Percentiles rank a stretch among this genome's conserved stretches.
phyloP scores from a whole-genome alignment of 768 basidiomycete species.

The Agaricus blazei region DNA sequence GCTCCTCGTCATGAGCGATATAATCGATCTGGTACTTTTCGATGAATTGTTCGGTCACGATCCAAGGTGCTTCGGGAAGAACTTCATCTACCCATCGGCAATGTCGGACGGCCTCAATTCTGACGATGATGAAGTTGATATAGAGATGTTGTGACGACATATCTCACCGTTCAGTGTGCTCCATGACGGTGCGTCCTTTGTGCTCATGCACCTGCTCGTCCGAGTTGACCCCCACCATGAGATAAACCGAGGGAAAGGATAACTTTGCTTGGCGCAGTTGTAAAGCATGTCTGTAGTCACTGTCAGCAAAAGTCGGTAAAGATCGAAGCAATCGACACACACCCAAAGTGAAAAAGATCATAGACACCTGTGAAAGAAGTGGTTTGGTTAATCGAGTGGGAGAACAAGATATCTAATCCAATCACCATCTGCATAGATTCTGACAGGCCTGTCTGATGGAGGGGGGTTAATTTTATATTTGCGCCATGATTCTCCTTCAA shows the following conservation, averaged over 20 bases:
- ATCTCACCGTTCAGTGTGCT: slow-evolving; percentile 74
- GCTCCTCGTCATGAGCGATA: slow-evolving; percentile 92
- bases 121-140: slow-evolving; percentile 20
- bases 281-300: slow-evolving; percentile 69
- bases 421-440: slow-evolving; percentile 92
- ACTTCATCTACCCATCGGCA: slow-evolving; percentile 98
- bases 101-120: slow-evolving; percentile 88
- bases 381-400: no score
- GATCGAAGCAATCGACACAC: slow-evolving; percentile 18
- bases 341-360: slow-evolving; percentile 97
- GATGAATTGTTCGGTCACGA: slow-evolving; percentile 76
- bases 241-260: slow-evolving; percentile 84
- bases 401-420: slow-evolving; percentile 3
- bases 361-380: slow-evolving; percentile 68
- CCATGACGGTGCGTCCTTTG: slow-evolving; percentile 85
- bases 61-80: slow-evolving; percentile 87
- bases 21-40: slow-evolving; percentile 90
- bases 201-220: slow-evolving; percentile 75
- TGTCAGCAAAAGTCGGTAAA: neutral
- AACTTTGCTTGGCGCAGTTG: slow-evolving; percentile 96
- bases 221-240: slow-evolving; percentile 90
- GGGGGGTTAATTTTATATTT: slow-evolving; percentile 85
- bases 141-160: slow-evolving; percentile 1
- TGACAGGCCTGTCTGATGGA: slow-evolving; percentile 70
- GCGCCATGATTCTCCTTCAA: slow-evolving; percentile 62